These are phyloP conservation scores for Ampelocalamus luodianensis DNA, from an alignment of 176 grass and related monocot genomes.

Conservation along the genomic window DNA sequence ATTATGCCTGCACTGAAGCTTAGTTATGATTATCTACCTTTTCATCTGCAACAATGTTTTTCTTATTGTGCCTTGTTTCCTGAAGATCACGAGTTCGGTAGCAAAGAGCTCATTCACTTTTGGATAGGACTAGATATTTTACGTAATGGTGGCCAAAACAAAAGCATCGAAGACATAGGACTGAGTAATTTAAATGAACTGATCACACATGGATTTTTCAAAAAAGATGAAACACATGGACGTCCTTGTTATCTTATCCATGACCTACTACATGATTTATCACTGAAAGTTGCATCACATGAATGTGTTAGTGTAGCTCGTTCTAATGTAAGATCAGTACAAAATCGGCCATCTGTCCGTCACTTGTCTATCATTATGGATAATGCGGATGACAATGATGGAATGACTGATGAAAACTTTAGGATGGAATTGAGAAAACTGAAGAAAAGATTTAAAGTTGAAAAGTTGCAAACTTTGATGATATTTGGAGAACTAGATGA, in stretches of 20 bases:
- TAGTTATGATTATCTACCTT: constrained; percentile 42
- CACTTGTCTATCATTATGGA: constrained; percentile 15
- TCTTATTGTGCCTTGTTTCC: constrained; percentile 25
- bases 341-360: background rate
- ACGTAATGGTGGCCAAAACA: background rate
- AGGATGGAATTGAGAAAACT: background rate
- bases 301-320: constrained; percentile 26
- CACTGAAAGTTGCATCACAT: constrained; percentile 7
- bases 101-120: constrained; percentile 22
- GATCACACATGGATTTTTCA: background rate
- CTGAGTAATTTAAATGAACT: background rate
- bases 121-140: constrained; percentile 42
- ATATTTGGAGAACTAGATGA: constrained; percentile 2
- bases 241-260: background rate
- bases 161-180: constrained; percentile 27
- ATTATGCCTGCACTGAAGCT: constrained; percentile 51
- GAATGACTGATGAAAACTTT: background rate
- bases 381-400: background rate
- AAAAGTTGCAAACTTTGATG: constrained; percentile 35
- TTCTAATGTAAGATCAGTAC: background rate
- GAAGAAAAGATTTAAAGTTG: background rate
- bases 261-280: constrained; percentile 32
- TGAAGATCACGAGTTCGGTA: constrained; percentile 1
- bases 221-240: background rate
- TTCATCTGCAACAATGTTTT: constrained; percentile 42